Percentiles rank a stretch among this genome's conserved stretches.
These are phyloP conservation scores for Alternaria gansuensis DNA, from an alignment of 2,329 filamentous ascomycete genomes.

Conservation along the genomic window DNA sequence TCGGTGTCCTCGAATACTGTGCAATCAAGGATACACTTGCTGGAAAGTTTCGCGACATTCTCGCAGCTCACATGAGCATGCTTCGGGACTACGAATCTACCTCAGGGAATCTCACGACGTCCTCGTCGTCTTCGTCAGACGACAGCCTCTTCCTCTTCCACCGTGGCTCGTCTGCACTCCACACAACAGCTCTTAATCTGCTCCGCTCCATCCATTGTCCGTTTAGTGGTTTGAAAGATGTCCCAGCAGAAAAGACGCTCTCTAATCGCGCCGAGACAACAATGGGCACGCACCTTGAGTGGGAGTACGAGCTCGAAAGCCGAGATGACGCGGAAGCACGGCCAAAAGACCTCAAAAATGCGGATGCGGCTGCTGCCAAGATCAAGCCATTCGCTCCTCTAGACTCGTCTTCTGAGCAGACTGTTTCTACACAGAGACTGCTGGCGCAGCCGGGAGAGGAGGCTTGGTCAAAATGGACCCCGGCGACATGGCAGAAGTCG, in stretches of 20 bases:
- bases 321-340: background rate
- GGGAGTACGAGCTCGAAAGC: constrained; percentile 16
- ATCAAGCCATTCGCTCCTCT: background rate
- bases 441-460: background rate
- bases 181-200: constrained; percentile 22
- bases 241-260: constrained; percentile 8
- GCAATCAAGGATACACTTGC: constrained; percentile 19
- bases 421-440: background rate
- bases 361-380: background rate
- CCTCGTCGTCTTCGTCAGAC: background rate
- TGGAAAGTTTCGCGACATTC: constrained; percentile 12
- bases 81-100: constrained; percentile 6
- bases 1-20: constrained; percentile 18
- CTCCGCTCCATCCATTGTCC: constrained; percentile 26
- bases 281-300: constrained; percentile 21
- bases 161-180: constrained; percentile 19
- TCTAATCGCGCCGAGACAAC: constrained; percentile 17
- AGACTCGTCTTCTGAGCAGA: background rate
- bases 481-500: constrained; percentile 8
- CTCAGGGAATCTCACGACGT: background rate
- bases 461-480: constrained; percentile 14
- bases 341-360: background rate
- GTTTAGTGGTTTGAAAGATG: constrained; percentile 16
- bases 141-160: constrained; percentile 25
- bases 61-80: constrained; percentile 14